Evolutionary conservation across 345 rosid species (phyloP).

Genomic region (Mercurialis annua): DNA sequence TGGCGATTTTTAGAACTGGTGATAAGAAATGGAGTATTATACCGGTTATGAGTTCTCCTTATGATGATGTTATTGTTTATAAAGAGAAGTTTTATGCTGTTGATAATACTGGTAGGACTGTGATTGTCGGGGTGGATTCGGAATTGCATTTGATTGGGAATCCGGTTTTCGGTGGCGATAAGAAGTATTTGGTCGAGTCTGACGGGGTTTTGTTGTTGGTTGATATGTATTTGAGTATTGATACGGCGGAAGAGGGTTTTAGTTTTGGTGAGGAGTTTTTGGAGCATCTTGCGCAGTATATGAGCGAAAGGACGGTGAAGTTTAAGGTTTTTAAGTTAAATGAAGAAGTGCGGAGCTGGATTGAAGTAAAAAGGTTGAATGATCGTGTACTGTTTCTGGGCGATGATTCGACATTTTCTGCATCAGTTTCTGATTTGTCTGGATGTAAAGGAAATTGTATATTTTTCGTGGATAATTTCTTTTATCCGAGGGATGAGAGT

Average conservation of each 20-base stretch:
- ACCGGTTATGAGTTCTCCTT: constrained; percentile 73
- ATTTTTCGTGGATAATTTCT: constrained; percentile 57
- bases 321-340: constrained; percentile 65
- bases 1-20: constrained; percentile 65
- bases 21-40: constrained; percentile 64
- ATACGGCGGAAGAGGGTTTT: constrained; percentile 39
- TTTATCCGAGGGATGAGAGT: constrained; percentile 37
- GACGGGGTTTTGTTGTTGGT: constrained; percentile 65
- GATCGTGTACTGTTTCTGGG: constrained; percentile 75
- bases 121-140: constrained; percentile 45
- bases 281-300: constrained; percentile 34
- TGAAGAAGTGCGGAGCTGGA: constrained; percentile 47
- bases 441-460: constrained; percentile 53
- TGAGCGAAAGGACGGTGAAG: constrained; percentile 71
- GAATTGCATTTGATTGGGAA: constrained; percentile 31
- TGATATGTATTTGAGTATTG: constrained; percentile 74
- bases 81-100: constrained; percentile 66
- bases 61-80: constrained; percentile 69
- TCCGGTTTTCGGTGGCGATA: constrained; percentile 78
- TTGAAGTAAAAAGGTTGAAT: constrained; percentile 44
- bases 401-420: constrained; percentile 75
- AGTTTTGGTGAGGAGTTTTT: constrained; percentile 27
- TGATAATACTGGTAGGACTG: constrained; percentile 65
- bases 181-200: constrained; percentile 85
- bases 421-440: constrained; percentile 45